Percentiles rank a stretch among this genome's conserved stretches.
Evolutionary conservation across 345 rosid species (phyloP).

Genomic region (Lagerstroemia speciosa): DNA sequence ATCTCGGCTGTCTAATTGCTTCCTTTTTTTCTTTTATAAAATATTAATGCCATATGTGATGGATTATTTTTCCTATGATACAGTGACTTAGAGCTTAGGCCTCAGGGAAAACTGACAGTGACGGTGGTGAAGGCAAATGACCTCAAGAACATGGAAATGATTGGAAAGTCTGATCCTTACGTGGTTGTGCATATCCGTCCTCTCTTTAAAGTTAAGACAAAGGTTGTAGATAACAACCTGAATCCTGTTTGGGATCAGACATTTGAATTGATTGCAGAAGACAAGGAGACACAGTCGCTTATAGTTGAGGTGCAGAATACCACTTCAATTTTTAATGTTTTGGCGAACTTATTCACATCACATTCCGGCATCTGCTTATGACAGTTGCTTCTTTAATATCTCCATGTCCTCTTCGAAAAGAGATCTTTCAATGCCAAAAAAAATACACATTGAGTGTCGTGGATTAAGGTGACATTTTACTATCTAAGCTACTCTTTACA

Average conservation of each 20-base stretch:
- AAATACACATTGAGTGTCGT: not conserved
- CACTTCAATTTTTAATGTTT: not conserved
- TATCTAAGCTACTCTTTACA: not conserved
- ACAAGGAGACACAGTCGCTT: slow-evolving; percentile 90
- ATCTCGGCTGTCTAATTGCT: not conserved
- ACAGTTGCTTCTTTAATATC: not conserved
- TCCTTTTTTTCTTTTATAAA: too few relatives aligned
- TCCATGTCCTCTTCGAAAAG: not conserved
- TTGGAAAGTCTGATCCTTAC: slow-evolving; percentile 98
- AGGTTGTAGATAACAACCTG: slow-evolving; percentile 74
- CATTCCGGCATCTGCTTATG: not conserved
- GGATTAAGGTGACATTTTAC: not conserved
- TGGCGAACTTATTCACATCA: not conserved
- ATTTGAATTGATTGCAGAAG: slow-evolving; percentile 84
- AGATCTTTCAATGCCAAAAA: not conserved
- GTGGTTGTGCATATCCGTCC: slow-evolving; percentile 68
- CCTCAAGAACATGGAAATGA: slow-evolving; percentile 95
- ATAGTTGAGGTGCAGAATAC: slow-evolving; percentile 52
- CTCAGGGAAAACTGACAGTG: slow-evolving; percentile 74
- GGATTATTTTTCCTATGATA: slow-evolving; percentile 2
- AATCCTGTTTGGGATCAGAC: slow-evolving; percentile 91
- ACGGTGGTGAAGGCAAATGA: slow-evolving; percentile 69
- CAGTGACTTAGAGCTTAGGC: slow-evolving; percentile 97
- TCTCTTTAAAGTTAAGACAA: slow-evolving; percentile 76
- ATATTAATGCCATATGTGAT: not conserved